These are phyloP conservation scores for Hericium rajendrae DNA, from an alignment of 768 basidiomycete genomes.

Conservation along the genomic window DNA sequence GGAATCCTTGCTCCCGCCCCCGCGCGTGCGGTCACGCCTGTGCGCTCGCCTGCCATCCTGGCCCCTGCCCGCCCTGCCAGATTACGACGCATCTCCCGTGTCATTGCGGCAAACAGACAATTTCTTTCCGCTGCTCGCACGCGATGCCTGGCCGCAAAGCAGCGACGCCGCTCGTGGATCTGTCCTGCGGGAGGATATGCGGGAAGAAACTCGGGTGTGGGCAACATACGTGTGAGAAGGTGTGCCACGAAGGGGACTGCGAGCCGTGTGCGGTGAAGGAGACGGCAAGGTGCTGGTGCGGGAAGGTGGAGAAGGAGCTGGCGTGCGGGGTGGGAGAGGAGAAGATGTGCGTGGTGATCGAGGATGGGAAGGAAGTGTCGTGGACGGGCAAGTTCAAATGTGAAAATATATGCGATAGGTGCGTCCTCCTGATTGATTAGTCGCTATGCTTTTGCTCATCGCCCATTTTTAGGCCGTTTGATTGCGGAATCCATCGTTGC, in stretches of 20 bases:
- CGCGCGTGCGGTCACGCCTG: constrained; percentile 75
- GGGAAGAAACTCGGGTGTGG: constrained; percentile 49
- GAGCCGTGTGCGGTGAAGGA: constrained; percentile 49
- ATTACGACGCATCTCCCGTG: constrained; percentile 71
- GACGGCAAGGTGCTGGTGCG: constrained; percentile 69
- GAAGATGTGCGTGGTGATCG: constrained; percentile 28
- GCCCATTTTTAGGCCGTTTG: constrained; percentile 40
- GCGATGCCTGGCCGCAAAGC: constrained; percentile 18
- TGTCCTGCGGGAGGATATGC: constrained; percentile 32
- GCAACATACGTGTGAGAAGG: constrained; percentile 56
- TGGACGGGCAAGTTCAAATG: constrained; percentile 71
- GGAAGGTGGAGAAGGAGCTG: constrained; percentile 47
- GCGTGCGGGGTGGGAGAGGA: constrained; percentile 57
- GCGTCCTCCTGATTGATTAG: constrained; percentile 10
- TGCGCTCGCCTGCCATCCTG: constrained; percentile 82
- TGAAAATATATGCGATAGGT: constrained; percentile 49
- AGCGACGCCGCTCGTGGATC: constrained; percentile 12
- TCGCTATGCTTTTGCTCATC: not conserved
- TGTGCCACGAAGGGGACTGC: constrained; percentile 78
- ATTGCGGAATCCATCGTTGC: constrained; percentile 74
- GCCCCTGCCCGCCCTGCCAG: constrained; percentile 91
- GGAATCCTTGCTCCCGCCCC: constrained; percentile 51
- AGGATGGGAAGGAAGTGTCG: constrained; percentile 27
- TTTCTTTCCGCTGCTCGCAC: constrained; percentile 52
- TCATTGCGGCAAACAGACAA: constrained; percentile 56